Conservation (phyloP, 805 yeast genomes). For the Phaffomyces opuntiae region DNA sequence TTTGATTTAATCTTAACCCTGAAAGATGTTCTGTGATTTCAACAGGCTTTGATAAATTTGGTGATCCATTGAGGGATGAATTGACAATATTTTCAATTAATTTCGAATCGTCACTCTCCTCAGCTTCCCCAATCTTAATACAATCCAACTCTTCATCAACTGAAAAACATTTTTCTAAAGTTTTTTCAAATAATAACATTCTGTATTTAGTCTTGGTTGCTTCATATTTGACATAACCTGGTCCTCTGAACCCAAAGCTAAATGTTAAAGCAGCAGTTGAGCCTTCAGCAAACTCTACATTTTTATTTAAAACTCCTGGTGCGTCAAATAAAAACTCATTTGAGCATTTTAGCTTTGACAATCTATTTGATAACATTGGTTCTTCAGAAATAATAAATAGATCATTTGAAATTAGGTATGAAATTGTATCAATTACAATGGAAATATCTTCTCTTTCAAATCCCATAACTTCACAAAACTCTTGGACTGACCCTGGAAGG, state of each 20-base stretch:
- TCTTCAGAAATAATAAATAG: slow-evolving; percentile 6
- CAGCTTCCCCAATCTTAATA: neutral
- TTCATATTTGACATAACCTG: neutral
- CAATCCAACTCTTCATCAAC: slow-evolving; percentile 11
- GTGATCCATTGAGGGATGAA: slow-evolving; percentile 4
- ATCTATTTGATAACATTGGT: slow-evolving; percentile 3
- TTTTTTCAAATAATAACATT: slow-evolving; percentile 5
- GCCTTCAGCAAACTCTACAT: neutral
- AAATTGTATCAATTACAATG: slow-evolving; percentile 8
- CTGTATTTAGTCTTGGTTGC: neutral
- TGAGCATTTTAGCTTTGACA: slow-evolving; percentile 11
- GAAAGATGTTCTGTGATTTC: neutral
- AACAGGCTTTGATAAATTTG: neutral
- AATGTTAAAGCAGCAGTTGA: slow-evolving; percentile 14
- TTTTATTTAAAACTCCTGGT: slow-evolving; percentile 12
- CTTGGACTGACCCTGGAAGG: slow-evolving; percentile 17
- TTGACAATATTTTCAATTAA: slow-evolving; percentile 1
- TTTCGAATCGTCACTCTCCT: neutral
- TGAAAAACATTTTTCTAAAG: slow-evolving; percentile 10
- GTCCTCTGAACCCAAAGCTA: slow-evolving; percentile 1
- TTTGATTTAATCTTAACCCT: neutral
- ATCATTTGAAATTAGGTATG: slow-evolving; percentile 8
- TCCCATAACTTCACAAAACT: slow-evolving; percentile 13
- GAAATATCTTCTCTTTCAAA: slow-evolving; percentile 6
- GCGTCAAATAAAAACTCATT: slow-evolving; percentile 18